Conservation (phyloP, 2,329 filamentous ascomycete genomes). For the Hypoxylon sp. region DNA sequence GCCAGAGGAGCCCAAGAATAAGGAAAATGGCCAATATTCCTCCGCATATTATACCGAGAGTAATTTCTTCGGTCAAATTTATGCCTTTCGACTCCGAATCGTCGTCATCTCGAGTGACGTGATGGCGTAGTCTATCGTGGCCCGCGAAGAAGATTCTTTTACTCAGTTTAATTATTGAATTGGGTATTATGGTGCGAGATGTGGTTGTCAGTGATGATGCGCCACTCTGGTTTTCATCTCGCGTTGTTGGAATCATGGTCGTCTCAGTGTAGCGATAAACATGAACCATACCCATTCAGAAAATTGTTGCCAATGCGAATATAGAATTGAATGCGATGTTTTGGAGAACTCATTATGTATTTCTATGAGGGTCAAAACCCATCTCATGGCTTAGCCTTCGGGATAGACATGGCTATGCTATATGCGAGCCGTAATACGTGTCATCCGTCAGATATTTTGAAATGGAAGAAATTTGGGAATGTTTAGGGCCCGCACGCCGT, state of each 20-base stretch:
- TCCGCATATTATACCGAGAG: slow-evolving; percentile 13
- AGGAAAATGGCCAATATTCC: slow-evolving; percentile 8
- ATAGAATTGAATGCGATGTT: background rate
- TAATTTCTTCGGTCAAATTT: background rate
- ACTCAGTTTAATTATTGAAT: background rate
- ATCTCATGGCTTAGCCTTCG: background rate
- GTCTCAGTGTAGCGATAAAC: background rate
- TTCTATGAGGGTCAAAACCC: background rate
- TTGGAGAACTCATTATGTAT: background rate
- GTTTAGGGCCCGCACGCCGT: too few relatives aligned
- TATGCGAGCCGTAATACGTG: background rate
- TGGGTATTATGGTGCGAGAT: background rate
- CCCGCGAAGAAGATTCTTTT: background rate
- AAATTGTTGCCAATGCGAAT: background rate
- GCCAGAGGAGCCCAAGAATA: slow-evolving; percentile 15
- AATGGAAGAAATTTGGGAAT: background rate
- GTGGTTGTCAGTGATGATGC: background rate
- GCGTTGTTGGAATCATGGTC: background rate
- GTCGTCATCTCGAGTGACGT: background rate
- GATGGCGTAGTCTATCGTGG: background rate
- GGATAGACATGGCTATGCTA: background rate
- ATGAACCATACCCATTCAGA: background rate
- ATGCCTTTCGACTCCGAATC: background rate
- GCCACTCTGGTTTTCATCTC: background rate
- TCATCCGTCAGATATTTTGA: background rate